A percentile compares a stretch with the other conserved stretches of the same genome.
These are phyloP conservation scores for Ceratocystis colombiana DNA, from an alignment of 2,329 filamentous ascomycete genomes.

Conservation along the genomic window DNA sequence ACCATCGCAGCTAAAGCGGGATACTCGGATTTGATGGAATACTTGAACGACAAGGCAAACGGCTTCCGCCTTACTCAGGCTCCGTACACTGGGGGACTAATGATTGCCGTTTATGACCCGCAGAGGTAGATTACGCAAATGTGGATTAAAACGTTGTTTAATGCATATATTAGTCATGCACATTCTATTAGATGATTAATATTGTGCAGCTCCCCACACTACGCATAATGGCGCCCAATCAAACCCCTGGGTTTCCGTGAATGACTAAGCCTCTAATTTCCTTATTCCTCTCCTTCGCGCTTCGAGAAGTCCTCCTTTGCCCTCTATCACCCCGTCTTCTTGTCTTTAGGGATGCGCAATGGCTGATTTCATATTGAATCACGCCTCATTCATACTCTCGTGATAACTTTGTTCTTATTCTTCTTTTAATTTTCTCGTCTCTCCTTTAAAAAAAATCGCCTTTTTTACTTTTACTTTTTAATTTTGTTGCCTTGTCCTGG, in stretches of 20 bases:
- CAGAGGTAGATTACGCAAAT: too few relatives aligned
- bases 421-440: conserved; percentile 13
- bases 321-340: neutral
- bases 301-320: neutral
- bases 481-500: conserved; percentile 9
- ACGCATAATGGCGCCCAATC: too few relatives aligned
- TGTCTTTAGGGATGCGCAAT: neutral
- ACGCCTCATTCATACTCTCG: neutral
- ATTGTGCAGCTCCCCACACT: too few relatives aligned
- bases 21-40: conserved; percentile 41
- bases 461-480: conserved; percentile 16
- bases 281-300: neutral
- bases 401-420: neutral
- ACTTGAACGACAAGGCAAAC: conserved; percentile 38
- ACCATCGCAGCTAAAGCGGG: conserved; percentile 32
- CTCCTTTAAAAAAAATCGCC: neutral
- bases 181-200: too few relatives aligned
- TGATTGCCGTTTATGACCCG: too few relatives aligned
- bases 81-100: too few relatives aligned
- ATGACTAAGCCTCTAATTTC: too few relatives aligned
- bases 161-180: too few relatives aligned
- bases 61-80: conserved; percentile 35
- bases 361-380: neutral
- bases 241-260: too few relatives aligned
- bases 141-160: too few relatives aligned